Base-by-base conservation (phyloP, 192 early-diverging fungal genomes). In the Obelidium mucronatum region DNA sequence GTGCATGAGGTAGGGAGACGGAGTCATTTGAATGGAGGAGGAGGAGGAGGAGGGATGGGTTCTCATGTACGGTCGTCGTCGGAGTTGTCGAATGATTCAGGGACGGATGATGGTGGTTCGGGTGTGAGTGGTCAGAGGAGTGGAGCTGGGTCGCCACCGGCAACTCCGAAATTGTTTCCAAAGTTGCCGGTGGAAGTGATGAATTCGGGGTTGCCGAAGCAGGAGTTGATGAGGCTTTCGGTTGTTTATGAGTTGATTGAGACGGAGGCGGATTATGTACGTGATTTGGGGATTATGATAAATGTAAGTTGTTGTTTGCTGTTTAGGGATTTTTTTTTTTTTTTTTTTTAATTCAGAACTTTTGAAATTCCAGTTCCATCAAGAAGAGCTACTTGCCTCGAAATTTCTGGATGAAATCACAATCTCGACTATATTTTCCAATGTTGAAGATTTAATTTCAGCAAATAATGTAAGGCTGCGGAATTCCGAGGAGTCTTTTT, bases 191-290 rank as follows among this genome's bases (percentile, higher is more conserved):
- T 75, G 55, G 80, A 84, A 55, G 78, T 89, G n/a, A 28, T 73
- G 55, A 67, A 72, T 33, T 68, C 85, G 2, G 64, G 74, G 26
- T 39, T 89, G 42, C 74, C 79, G 34, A 89, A 88, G 64, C 67
- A 71, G 40, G 88, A 89, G 65, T 28, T 88, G 67, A 88, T 89
- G 88, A 40, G 88, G 28, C 59, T 89, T 53, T 78, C 70, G n/a
- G 86, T 78, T 17, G 83, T 89, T 17, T 89, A 89, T 73, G 88
- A 89, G 74, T 55, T 89, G 52, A 85, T 89, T 75, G 88, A 87
- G 72, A 89, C 88, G 1, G 88, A 89, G 78, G 73, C 80, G 40
- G 88, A 89, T 56, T 89, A 88, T 76, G 76, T 85, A 30, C 60
- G 81, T 39, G 88, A 89, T 76, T 65, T 89, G 28, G 56, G 75